These are phyloP conservation scores for Raddia distichophylla DNA, from an alignment of 176 grass and related monocot genomes.

Conservation along the genomic window DNA sequence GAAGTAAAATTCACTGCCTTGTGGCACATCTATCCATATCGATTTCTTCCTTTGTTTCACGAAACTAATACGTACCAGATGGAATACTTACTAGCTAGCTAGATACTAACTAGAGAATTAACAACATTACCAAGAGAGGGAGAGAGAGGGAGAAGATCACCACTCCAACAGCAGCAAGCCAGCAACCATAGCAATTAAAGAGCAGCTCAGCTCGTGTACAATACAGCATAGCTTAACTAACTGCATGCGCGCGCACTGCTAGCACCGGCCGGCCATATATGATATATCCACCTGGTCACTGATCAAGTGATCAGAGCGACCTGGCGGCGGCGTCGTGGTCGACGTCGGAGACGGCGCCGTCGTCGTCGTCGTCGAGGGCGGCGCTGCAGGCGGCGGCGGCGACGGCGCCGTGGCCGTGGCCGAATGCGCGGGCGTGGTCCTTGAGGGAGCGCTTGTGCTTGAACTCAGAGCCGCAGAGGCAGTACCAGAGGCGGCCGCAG, in stretches of 20 bases:
- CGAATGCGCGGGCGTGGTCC: constrained; percentile 77
- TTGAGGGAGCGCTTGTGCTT: constrained; percentile 88
- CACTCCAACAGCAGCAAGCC: background rate
- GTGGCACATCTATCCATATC: too few species aligned
- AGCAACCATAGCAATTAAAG: constrained; percentile 19
- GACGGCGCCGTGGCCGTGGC: constrained; percentile 54
- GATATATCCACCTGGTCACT: background rate
- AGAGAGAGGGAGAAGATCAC: background rate
- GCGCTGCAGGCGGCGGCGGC: constrained; percentile 30
- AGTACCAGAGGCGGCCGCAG: constrained; percentile 92
- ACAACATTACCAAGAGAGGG: background rate
- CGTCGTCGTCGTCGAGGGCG: constrained; percentile 51
- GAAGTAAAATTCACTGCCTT: too few species aligned
- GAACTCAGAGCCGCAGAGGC: constrained; percentile 79
- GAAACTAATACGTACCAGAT: background rate
- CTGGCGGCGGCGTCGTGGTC: constrained; percentile 46
- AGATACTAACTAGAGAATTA: background rate
- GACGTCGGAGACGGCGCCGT: constrained; percentile 50
- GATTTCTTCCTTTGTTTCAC: too few species aligned
- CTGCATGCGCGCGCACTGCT: background rate
- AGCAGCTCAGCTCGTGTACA: background rate
- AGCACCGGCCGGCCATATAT: background rate
- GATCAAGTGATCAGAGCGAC: background rate
- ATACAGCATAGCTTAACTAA: background rate
- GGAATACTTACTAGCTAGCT: background rate